phyloP scores from a whole-genome alignment of 2,329 filamentous ascomycete species.

The Madurella mycetomatis region DNA sequence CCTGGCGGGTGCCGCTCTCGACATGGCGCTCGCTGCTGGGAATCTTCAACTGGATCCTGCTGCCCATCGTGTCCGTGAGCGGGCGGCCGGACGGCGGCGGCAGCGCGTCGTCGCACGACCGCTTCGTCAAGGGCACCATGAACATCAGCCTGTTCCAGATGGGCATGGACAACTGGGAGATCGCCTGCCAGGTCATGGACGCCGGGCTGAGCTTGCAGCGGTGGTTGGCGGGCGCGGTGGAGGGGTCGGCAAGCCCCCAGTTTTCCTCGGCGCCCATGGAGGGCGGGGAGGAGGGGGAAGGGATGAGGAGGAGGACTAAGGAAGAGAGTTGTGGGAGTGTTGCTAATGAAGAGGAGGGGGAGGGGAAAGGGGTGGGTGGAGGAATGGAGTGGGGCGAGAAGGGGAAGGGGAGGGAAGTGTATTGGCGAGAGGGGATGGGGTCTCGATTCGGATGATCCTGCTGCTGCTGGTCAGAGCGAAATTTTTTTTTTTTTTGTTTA shows the following conservation, averaged over 20 bases:
- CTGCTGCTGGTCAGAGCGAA: too few species aligned
- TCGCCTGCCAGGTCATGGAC: conserved; percentile 36
- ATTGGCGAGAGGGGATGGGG: neutral
- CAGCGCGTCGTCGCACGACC: conserved; percentile 31
- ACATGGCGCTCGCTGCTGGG: conserved; percentile 45
- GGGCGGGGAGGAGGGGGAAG: neutral
- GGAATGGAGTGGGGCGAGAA: neutral
- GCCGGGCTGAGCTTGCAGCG: conserved; percentile 38
- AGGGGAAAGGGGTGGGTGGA: neutral
- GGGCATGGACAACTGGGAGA: conserved; percentile 46
- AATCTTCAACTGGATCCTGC: conserved; percentile 46
- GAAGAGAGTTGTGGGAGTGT: neutral
- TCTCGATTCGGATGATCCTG: too few species aligned
- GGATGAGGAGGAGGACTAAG: neutral
- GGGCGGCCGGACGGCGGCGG: too few species aligned
- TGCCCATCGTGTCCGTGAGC: conserved; percentile 36
- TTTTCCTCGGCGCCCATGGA: neutral
- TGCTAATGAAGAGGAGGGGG: neutral
- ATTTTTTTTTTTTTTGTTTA: too few species aligned
- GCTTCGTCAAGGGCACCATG: conserved; percentile 44
- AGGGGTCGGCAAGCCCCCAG: neutral
- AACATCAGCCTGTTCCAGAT: conserved; percentile 42
- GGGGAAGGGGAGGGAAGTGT: neutral
- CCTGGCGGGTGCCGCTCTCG: conserved; percentile 44
- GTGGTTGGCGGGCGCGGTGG: conserved; percentile 34